phyloP scores from a whole-genome alignment of 1,139 yeast species.

The Pichia sp. region DNA sequence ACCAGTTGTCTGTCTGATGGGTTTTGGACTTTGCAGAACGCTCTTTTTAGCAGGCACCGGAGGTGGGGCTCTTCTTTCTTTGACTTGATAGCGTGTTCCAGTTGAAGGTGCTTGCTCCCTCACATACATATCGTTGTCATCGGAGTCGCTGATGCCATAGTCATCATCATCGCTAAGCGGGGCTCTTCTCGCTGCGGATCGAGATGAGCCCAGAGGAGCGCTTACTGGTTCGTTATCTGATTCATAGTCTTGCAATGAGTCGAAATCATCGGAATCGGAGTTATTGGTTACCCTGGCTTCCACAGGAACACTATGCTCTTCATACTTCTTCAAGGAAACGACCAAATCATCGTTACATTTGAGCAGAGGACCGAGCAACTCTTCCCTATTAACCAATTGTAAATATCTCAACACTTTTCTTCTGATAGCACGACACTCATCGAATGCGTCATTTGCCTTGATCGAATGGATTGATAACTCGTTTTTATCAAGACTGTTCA shows the following conservation, averaged over 20 bases:
- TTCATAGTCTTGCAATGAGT: slow-evolving; percentile 33
- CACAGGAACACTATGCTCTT: slow-evolving; percentile 47
- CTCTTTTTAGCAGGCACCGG: slow-evolving; percentile 20
- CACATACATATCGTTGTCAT: slow-evolving; percentile 15
- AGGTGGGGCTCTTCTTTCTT: slow-evolving; percentile 8
- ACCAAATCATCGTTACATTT: slow-evolving; percentile 89
- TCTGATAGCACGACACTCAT: slow-evolving; percentile 71
- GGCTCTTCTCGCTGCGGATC: slow-evolving; percentile 25
- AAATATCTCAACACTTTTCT: slow-evolving; percentile 74
- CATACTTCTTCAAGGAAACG: slow-evolving; percentile 63
- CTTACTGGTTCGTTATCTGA: slow-evolving; percentile 28
- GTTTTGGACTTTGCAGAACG: slow-evolving; percentile 11
- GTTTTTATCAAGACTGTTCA: slow-evolving; percentile 49
- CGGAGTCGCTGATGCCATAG: slow-evolving; percentile 3
- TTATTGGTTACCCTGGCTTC: slow-evolving; percentile 20
- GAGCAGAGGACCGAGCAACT: slow-evolving; percentile 76
- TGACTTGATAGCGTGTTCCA: background rate
- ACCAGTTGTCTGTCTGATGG: background rate
- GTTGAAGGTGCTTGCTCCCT: slow-evolving; percentile 9
- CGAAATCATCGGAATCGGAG: slow-evolving; percentile 35
- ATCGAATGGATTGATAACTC: slow-evolving; percentile 60
- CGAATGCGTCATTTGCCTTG: slow-evolving; percentile 57
- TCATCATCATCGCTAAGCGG: slow-evolving; percentile 36
- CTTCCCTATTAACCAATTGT: slow-evolving; percentile 80
- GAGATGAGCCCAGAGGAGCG: background rate